phyloP scores from a whole-genome alignment of 768 basidiomycete species.

The Lentinula detonsa region DNA sequence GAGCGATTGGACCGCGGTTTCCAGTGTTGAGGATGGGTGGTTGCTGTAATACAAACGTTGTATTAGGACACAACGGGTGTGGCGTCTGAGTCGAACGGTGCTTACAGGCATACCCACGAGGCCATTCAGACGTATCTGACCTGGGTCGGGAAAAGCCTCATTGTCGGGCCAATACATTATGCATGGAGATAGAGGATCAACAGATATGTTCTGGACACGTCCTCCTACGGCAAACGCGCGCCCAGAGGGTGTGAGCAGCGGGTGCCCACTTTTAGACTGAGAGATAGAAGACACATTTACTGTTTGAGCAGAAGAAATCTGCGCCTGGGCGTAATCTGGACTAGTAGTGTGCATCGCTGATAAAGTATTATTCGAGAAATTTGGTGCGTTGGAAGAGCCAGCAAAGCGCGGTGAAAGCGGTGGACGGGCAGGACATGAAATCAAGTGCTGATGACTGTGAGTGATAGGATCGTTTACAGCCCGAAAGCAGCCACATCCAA shows the following conservation, averaged over 20 bases:
- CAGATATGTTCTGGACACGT: slow-evolving; percentile 73
- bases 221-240: slow-evolving; percentile 72
- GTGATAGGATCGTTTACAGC: slow-evolving; percentile 25
- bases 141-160: slow-evolving; percentile 73
- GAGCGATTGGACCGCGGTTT: slow-evolving; percentile 82
- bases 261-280: slow-evolving; percentile 35
- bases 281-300: neutral
- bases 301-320: slow-evolving; percentile 12
- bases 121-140: slow-evolving; percentile 64
- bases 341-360: slow-evolving; percentile 1
- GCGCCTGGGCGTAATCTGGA: neutral
- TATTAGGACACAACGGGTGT: neutral
- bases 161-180: slow-evolving; percentile 93
- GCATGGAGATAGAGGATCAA: slow-evolving; percentile 65
- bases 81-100: slow-evolving; percentile 4
- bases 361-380: slow-evolving; percentile 1
- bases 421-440: slow-evolving; percentile 16
- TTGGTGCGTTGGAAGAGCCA: slow-evolving; percentile 12
- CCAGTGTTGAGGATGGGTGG: slow-evolving; percentile 88
- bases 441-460: slow-evolving; percentile 23
- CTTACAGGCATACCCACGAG: slow-evolving; percentile 51
- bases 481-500: slow-evolving; percentile 68
- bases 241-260: slow-evolving; percentile 79
- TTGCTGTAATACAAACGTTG: slow-evolving; percentile 35
- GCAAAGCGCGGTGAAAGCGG: slow-evolving; percentile 26